Conservation (phyloP, 2,329 filamentous ascomycete genomes). For the Dryadomyces quercus-mongolicae region DNA sequence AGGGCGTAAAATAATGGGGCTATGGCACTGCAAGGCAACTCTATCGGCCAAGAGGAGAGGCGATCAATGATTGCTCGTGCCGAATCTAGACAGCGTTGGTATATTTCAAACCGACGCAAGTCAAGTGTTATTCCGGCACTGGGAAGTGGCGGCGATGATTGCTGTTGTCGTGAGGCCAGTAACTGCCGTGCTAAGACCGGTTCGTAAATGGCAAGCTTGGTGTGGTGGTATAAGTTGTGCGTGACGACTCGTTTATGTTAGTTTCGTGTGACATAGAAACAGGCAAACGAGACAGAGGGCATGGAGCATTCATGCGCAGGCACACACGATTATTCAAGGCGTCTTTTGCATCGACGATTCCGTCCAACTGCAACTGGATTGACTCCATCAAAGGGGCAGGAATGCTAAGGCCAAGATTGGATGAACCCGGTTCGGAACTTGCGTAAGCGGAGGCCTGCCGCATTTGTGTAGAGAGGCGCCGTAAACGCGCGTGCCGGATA, state of each 20-base stretch:
- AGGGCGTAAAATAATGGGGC: background rate
- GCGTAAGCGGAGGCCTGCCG: background rate
- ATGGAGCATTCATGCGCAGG: no score
- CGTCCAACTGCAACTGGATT: background rate
- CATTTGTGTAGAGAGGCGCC: background rate
- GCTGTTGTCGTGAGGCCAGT: background rate
- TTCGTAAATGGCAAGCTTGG: conserved; percentile 9
- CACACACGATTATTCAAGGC: no score
- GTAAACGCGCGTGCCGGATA: background rate
- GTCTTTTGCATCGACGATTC: background rate
- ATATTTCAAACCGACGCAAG: conserved; percentile 4
- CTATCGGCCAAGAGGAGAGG: conserved; percentile 6
- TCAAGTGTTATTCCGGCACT: background rate
- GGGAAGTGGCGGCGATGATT: no score
- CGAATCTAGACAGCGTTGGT: conserved; percentile 9
- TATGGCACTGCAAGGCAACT: background rate
- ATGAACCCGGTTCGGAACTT: no score
- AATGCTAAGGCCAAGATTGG: no score
- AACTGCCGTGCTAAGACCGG: background rate
- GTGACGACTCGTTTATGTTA: background rate
- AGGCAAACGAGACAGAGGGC: no score
- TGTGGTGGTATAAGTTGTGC: conserved; percentile 6
- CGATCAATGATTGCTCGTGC: conserved; percentile 8
- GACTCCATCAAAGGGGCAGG: background rate
- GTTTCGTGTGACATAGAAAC: no score